Percentiles rank a stretch among this genome's conserved stretches.
phyloP scores from a whole-genome alignment of 768 basidiomycete genomes.

The Boletus reticulatus region DNA sequence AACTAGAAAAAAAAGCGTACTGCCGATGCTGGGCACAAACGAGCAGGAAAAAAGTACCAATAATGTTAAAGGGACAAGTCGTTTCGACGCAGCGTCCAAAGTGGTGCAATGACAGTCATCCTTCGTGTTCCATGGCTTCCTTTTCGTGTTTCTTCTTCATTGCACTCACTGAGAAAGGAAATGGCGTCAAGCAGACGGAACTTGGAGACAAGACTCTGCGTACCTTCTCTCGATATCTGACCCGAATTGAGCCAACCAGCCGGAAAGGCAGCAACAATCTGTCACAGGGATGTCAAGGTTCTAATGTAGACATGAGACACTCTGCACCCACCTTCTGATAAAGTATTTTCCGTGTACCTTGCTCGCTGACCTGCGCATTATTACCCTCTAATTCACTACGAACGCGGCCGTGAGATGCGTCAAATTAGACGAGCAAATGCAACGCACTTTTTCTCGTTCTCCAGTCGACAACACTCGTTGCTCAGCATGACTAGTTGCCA shows the following conservation, averaged over 20 bases:
- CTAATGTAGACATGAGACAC: not conserved
- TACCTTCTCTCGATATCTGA: slow-evolving; percentile 85
- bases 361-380: slow-evolving; percentile 73
- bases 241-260: slow-evolving; percentile 84
- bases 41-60: slow-evolving; percentile 4
- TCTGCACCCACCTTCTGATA: slow-evolving; percentile 64
- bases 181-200: not conserved
- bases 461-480: slow-evolving; percentile 73
- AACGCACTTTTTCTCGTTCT: slow-evolving; percentile 62
- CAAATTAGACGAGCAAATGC: not conserved
- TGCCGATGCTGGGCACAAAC: not conserved
- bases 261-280: slow-evolving; percentile 82
- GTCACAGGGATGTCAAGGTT: not conserved
- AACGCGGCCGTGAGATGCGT: slow-evolving; percentile 6
- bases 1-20: not conserved
- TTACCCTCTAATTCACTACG: slow-evolving; percentile 58
- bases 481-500: slow-evolving; percentile 81
- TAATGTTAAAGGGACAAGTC: slow-evolving; percentile 17
- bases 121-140: slow-evolving; percentile 63
- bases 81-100: not conserved
- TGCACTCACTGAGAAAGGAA: slow-evolving; percentile 57
- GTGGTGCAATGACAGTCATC: slow-evolving; percentile 7
- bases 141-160: slow-evolving; percentile 83
- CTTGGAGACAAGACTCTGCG: slow-evolving; percentile 18
- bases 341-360: slow-evolving; percentile 72